Base-by-base conservation (phyloP, 2,329 filamentous ascomycete species). In the Cordyceps fumosorosea region DNA sequence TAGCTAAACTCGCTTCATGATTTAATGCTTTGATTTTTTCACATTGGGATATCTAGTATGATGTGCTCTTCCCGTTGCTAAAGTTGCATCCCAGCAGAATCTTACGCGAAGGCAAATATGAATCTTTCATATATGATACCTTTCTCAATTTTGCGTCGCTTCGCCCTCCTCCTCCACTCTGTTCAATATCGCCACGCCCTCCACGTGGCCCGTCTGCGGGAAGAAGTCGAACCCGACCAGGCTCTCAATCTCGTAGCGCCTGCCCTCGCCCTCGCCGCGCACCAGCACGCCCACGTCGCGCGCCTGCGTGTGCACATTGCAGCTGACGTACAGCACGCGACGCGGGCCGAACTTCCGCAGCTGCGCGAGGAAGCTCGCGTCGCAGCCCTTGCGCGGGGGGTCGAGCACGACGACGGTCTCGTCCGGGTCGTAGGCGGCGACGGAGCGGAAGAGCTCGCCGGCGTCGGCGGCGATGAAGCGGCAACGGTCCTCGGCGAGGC, bases 261-360 rank as follows among this genome's bases (percentile, higher is more conserved):
- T 76, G 57, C 75, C 74, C 71, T 76, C 74, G 26, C 73, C 66
- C 68, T 78, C 69, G 22, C 93, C 92, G 42, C 88, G 82, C 1
- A 98, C 91, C 69, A 99, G 76, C 64, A 93, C 85, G 0, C 93
- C 95, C 0, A 99, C 87, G 75, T 99, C 95, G 59, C 95, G 80
- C 16, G 95, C 95, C 81, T 98, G 95, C 10, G 93, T 98, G 73
- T 99, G 95, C 66, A 99, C 95, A 71, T 99, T 99, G 70, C 95
- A 99, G 72, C 90, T 96, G 47, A 99, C 93, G 73, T 99, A 99
- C 5, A 96, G 86, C 12, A 99, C 85, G 63, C 95, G 81, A 66
- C 82, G 81, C 0, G 95, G 93, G 0, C 83, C 89, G 69, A 90
- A 97, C 6, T 78, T 75, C 60, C 97, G 77, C 69, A 99, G 76